Conservation (phyloP, 1,284 basidiomycete species). For the Puccinia hordei region DNA sequence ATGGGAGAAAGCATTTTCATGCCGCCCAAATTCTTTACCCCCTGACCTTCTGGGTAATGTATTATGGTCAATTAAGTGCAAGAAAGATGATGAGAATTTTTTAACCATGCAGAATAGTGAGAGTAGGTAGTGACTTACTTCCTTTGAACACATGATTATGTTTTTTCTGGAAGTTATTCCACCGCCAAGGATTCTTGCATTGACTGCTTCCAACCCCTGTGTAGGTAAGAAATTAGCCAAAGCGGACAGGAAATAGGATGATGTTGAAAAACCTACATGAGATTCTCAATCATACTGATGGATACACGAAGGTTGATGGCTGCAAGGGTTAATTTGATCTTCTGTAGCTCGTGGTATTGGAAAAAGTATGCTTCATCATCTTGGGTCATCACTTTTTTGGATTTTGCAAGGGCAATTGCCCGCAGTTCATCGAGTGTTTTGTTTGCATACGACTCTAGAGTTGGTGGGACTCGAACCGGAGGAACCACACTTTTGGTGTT, state of each 20-base stretch:
- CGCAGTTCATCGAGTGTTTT: too few relatives aligned
- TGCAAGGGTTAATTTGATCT: neutral
- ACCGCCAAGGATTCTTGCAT: neutral
- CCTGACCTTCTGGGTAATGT: neutral
- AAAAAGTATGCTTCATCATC: conserved; percentile 5
- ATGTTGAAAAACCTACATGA: neutral
- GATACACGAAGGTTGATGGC: conserved; percentile 5
- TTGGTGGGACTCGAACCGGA: too few relatives aligned
- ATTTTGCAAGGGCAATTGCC: conserved; percentile 1
- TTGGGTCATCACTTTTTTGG: conserved; percentile 4
- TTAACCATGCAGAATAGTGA: too few relatives aligned
- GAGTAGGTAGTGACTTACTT: neutral
- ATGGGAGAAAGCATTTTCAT: neutral
- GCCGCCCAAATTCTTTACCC: neutral
- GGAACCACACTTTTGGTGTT: too few relatives aligned
- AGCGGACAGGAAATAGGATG: neutral
- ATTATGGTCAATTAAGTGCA: neutral
- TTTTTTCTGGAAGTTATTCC: conserved; percentile 3
- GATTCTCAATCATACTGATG: neutral
- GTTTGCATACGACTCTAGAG: too few relatives aligned
- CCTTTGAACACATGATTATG: neutral
- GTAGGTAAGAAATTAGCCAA: neutral
- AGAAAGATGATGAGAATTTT: too few relatives aligned
- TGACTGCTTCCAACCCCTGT: conserved; percentile 14
- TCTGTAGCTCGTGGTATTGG: neutral